Conservation (phyloP, 2,329 filamentous ascomycete genomes). For the Corynespora cassiicola region DNA sequence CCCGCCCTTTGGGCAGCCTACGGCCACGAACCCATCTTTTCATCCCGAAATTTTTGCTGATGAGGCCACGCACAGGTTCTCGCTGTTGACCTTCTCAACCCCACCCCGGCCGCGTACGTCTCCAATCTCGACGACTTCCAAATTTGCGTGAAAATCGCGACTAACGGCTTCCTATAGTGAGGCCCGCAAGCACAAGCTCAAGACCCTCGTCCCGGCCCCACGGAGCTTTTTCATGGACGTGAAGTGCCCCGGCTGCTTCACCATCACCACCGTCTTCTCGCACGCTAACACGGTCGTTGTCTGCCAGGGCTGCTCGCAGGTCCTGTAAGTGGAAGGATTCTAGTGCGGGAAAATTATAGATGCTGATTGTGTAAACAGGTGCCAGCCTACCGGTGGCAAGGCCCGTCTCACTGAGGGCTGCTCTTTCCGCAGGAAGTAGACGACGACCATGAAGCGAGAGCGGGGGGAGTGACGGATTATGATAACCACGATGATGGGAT, state of each 20-base stretch:
- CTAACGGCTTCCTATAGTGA: conserved; percentile 59
- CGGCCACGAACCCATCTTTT: conserved; percentile 12
- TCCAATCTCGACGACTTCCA: conserved; percentile 11
- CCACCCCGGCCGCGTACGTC: conserved; percentile 78
- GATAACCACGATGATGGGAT: conserved; percentile 46
- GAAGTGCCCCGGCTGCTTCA: conserved; percentile 99
- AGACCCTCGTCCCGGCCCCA: conserved; percentile 94
- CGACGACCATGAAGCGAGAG: no score
- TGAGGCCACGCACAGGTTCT: conserved; percentile 78
- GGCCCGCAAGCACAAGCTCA: conserved; percentile 99
- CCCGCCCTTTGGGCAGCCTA: conserved; percentile 20
- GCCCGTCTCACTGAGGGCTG: conserved; percentile 98
- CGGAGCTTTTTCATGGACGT: conserved; percentile 99
- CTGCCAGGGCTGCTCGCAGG: conserved; percentile 98
- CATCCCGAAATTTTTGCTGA: conserved; percentile 22
- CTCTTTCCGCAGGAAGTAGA: conserved; percentile 99
- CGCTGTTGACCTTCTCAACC: conserved; percentile 99
- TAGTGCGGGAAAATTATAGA: no score
- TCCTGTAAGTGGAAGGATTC: no score
- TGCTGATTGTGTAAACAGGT: no score
- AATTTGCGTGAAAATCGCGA: conserved; percentile 17
- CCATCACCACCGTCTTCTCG: conserved; percentile 99
- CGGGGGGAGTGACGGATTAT: conserved; percentile 43
- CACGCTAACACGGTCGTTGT: conserved; percentile 99
- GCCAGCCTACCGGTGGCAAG: conserved; percentile 99